phyloP scores from a whole-genome alignment of 148 eudicot species.

The Hydrangea macrophylla region DNA sequence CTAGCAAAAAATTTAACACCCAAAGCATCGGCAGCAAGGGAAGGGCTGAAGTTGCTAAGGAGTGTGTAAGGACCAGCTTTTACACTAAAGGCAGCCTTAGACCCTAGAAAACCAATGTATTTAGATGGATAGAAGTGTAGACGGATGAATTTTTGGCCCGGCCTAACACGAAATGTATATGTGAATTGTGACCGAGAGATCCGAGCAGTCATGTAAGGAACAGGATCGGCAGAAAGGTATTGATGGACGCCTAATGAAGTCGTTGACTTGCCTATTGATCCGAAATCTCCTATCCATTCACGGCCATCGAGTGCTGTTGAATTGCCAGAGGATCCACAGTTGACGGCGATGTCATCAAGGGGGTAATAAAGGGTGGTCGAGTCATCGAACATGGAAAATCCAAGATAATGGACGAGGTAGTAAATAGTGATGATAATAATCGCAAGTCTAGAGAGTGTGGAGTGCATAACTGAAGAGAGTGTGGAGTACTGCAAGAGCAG shows the following conservation, averaged over 20 bases:
- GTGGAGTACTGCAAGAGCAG: too few species aligned
- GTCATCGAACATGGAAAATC: too few species aligned
- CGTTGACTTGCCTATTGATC: constrained; percentile 9
- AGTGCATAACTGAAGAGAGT: too few species aligned
- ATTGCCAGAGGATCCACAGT: constrained; percentile 13
- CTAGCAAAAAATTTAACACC: background rate
- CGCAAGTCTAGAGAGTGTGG: too few species aligned
- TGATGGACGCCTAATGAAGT: background rate
- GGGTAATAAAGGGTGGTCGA: too few species aligned
- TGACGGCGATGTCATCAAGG: constrained; percentile 6
- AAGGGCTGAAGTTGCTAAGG: constrained; percentile 40
- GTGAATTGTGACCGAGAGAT: constrained; percentile 11
- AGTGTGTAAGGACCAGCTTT: constrained; percentile 36
- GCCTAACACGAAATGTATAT: constrained; percentile 13
- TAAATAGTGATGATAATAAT: too few species aligned
- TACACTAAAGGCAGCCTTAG: constrained; percentile 23
- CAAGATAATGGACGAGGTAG: too few species aligned
- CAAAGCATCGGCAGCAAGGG: constrained; percentile 16
- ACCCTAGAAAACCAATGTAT: constrained; percentile 19
- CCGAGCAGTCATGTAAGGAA: constrained; percentile 17
- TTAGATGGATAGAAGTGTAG: constrained; percentile 23
- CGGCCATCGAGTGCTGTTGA: constrained; percentile 7
- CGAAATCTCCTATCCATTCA: constrained; percentile 13
- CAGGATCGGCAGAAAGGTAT: background rate
- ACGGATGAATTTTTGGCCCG: constrained; percentile 33